Evolutionary conservation across 2,329 filamentous ascomycete species (phyloP).

Genomic region (Sarocladiaceae sp.): DNA sequence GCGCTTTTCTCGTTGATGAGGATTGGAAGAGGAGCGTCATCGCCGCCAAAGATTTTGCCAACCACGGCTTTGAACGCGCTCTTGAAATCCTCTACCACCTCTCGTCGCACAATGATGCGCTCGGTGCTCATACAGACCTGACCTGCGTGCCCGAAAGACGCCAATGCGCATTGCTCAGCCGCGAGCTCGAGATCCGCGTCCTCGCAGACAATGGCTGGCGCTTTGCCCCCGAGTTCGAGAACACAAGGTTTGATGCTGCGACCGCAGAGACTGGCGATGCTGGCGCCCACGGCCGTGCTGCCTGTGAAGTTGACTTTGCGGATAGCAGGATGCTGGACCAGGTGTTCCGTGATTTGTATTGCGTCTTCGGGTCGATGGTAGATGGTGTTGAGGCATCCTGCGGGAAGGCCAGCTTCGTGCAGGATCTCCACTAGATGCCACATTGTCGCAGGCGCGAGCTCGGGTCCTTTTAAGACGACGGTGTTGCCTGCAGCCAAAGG

Average conservation of each 20-base stretch:
- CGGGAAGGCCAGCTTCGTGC: conserved; percentile 69
- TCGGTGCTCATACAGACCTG: too few relatives aligned
- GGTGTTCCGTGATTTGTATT: conserved; percentile 51
- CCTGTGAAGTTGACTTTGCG: conserved; percentile 73
- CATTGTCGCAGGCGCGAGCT: conserved; percentile 49
- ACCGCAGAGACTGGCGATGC: conserved; percentile 62
- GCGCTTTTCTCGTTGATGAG: too few relatives aligned
- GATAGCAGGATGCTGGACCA: conserved; percentile 47
- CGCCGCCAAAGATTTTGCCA: too few relatives aligned
- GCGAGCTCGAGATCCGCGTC: conserved; percentile 62
- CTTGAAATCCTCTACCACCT: too few relatives aligned
- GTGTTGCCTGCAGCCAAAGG: conserved; percentile 50
- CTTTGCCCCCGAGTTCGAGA: conserved; percentile 69
- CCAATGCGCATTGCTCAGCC: conserved; percentile 55
- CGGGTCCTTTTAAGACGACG: conserved; percentile 49
- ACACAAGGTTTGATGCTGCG: conserved; percentile 67
- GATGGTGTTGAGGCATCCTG: conserved; percentile 68
- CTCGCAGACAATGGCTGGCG: conserved; percentile 63
- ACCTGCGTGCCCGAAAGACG: too few relatives aligned
- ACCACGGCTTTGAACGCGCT: too few relatives aligned
- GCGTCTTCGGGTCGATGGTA: conserved; percentile 56
- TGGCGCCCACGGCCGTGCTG: conserved; percentile 65
- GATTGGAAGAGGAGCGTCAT: too few relatives aligned
- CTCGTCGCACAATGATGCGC: too few relatives aligned
- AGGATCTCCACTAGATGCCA: conserved; percentile 48